Evolutionary conservation across 208 protist genomes (phyloP), one percentile per base, ranked within the genome.

Genomic region (Trypanosoma conorhini): DNA sequence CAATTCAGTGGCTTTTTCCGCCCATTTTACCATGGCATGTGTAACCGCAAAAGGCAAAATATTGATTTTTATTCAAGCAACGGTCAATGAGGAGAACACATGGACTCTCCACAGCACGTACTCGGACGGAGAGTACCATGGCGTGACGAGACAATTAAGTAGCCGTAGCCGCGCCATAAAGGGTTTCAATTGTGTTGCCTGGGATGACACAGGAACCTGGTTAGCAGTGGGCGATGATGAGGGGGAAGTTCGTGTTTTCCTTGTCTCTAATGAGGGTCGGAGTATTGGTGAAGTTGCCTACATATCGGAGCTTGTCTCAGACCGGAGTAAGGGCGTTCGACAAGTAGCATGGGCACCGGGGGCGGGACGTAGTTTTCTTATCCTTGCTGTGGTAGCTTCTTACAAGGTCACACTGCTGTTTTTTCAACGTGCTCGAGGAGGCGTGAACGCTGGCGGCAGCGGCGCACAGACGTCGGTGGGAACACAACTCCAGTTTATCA

Each of bases 281-380:
- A 55, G 70, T 26, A 35, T 89, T 35, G 61, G 69, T 21, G 54
- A 79, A 42, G 52, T 83, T 10, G 74, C 79, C 9, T 88, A 66
- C 50, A 52, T 12, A 1, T 59, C 70, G 0, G 54, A 69, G 22
- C 31, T 44, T 31, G 22, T 42, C 54, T 70, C 66, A n/a, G 66
- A 48, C 38, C 54, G 76, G 48, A 70, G 63, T 31, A 65, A 46
- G 46, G 22, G 38, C 63, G 79, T 79, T 56, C 79, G 57, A 31
- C 88, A 93, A 42, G 82, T 96, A 8, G 66, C 78, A 21, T 96
- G 91, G 88, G 61, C 91, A 3, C 91, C 91, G 17, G 81, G 77
- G 3, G 81, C 88, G 5, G 91, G 91, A 17, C 81, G 86, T 31
- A 96, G 88, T 74, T 96, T 93, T 62, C 67, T 90, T 60, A 79